Evolutionary conservation across 2,329 filamentous ascomycete genomes (phyloP), one percentile per base, ranked within the genome.

Genomic region (Pestalotiopsis sp.): DNA sequence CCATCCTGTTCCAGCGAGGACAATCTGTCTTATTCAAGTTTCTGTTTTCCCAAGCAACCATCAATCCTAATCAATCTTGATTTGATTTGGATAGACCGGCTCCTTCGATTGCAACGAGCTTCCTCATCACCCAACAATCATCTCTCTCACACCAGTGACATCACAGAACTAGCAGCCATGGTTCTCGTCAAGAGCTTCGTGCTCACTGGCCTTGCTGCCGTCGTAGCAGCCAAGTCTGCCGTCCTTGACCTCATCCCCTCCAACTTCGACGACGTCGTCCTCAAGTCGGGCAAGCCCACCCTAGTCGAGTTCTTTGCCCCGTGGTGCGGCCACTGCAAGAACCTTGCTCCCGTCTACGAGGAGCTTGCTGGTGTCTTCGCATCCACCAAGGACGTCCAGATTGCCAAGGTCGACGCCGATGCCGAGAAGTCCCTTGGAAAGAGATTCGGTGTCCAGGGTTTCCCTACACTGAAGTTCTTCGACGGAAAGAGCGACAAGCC

Each of bases 291-390:
- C 82, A 98, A 97, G 86, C 95, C 96, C 58, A 95, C 96, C 0
- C 91, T 99, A 31, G 94, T 98, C 75, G 95, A 98, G 82, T 99
- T 99, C 88, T 98, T 97, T 79, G 96, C 96, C 41, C 95, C 95
- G 27, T 99, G 96, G 96, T 99, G 96, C 79, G 97, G 96, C 39
- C 96, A 99, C 87, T 99, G 96, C 93, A 98, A 98, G 89, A 97
- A 85, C 78, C 92, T 99, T 41, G 96, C 96, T 17, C 97, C 96
- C 64, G 86, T 97, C 69, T 99, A 97, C 82, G 96, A 99, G 81
- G 93, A 99, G 79, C 90, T 99, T 58, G 96, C 90, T 61, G 81
- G 86, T 64, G 84, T 86, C 57, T 97, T 95, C 81, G 90, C 92
- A 73, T 90, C 88, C 77, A 90, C 90, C 73, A 88, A 88, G 77